Conservation (phyloP, 148 eudicot genomes). For the Rhododendron griersonianum region DNA sequence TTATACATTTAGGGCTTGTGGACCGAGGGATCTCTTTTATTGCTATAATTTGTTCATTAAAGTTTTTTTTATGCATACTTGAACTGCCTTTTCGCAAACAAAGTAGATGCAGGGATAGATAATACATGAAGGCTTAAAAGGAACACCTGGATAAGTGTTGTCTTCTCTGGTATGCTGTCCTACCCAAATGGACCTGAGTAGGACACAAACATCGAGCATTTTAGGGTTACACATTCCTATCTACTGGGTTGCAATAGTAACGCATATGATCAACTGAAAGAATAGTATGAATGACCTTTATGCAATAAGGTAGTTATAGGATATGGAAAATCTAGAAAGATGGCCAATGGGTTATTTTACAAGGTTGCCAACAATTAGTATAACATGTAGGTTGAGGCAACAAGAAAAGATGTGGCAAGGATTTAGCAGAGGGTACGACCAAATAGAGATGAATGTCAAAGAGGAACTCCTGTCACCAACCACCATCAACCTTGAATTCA, state of each 20-base stretch:
- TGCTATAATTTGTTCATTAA: neutral
- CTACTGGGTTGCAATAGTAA: neutral
- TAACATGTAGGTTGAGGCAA: neutral
- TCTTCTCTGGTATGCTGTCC: neutral
- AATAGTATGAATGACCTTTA: neutral
- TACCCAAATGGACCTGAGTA: neutral
- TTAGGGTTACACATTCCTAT: neutral
- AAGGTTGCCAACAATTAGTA: no score
- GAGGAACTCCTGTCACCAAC: neutral
- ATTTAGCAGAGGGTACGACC: neutral
- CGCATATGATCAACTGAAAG: neutral
- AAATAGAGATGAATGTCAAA: neutral
- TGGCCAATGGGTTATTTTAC: neutral
- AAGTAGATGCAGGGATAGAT: neutral
- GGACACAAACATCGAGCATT: neutral
- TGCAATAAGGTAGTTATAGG: neutral
- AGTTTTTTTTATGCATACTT: neutral
- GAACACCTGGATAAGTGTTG: neutral
- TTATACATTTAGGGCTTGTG: neutral
- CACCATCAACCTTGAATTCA: neutral
- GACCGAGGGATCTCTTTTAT: neutral
- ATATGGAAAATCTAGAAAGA: neutral
- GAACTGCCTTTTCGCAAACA: neutral
- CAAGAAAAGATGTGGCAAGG: neutral
- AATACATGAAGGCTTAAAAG: neutral